These are phyloP conservation scores for Debaryomyces subglobosus DNA, from an alignment of 1,139 yeast genomes.

Conservation along the genomic window DNA sequence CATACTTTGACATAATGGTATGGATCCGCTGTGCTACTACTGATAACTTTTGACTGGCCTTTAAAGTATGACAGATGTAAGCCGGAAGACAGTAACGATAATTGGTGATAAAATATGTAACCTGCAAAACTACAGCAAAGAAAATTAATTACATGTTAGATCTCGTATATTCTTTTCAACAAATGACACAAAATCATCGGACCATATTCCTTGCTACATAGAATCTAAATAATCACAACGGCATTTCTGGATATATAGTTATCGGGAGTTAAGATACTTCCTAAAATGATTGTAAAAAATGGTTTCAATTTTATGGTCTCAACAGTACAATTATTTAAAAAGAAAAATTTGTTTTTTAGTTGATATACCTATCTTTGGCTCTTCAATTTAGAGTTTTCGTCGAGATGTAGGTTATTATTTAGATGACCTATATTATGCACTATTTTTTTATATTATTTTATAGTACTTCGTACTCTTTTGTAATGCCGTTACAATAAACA, in stretches of 20 bases:
- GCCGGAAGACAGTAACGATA: background rate
- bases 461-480: no score
- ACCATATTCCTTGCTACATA: background rate
- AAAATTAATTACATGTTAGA: background rate
- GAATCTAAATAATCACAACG: background rate
- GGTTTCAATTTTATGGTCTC: background rate
- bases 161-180: background rate
- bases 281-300: background rate
- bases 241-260: background rate
- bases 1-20: slow-evolving; percentile 16
- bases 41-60: background rate
- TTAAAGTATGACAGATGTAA: background rate
- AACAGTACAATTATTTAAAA: background rate
- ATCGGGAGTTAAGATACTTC: background rate
- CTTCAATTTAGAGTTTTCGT: background rate
- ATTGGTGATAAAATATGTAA: background rate
- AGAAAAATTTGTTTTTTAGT: background rate
- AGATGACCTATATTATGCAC: background rate
- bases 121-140: background rate
- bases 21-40: background rate
- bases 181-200: background rate
- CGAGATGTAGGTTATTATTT: background rate
- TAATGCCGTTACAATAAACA: background rate
- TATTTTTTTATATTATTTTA: background rate
- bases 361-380: background rate